Percentiles rank a stretch among this genome's conserved stretches.
These are phyloP conservation scores for Yarrowia keelungensis DNA, from an alignment of 805 yeast genomes.

Conservation along the genomic window DNA sequence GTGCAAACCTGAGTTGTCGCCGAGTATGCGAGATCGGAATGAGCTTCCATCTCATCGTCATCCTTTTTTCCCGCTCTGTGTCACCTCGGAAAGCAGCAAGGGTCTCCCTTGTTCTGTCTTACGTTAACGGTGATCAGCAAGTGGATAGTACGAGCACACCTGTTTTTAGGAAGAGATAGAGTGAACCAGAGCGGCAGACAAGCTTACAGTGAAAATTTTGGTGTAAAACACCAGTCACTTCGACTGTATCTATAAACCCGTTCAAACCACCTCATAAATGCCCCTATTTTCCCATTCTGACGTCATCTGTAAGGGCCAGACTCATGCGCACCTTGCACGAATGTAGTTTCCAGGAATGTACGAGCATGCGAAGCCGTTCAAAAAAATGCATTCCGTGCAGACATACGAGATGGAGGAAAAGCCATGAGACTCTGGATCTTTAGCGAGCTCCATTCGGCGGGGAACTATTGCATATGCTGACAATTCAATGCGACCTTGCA, in stretches of 20 bases:
- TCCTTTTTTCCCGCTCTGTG: not conserved
- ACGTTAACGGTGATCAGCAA: slow-evolving; percentile 2
- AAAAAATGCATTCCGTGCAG: slow-evolving; percentile 24
- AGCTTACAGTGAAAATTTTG: too few species aligned
- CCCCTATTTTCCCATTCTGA: not conserved
- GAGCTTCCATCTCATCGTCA: not conserved
- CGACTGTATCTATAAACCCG: too few species aligned
- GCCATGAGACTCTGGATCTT: too few species aligned
- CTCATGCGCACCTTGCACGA: not conserved
- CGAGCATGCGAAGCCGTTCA: slow-evolving; percentile 10
- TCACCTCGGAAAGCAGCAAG: not conserved
- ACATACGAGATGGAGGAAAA: not conserved
- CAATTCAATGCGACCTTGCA: too few species aligned
- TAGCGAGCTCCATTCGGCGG: too few species aligned
- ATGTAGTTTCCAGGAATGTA: not conserved
- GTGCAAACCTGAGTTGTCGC: too few species aligned
- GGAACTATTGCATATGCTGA: too few species aligned
- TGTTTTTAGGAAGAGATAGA: too few species aligned
- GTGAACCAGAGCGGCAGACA: too few species aligned
- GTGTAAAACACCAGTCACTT: too few species aligned
- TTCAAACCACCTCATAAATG: too few species aligned
- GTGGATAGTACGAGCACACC: not conserved
- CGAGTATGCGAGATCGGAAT: not conserved
- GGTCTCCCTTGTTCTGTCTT: slow-evolving; percentile 19
- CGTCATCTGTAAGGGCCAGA: not conserved